phyloP scores from a whole-genome alignment of 148 eudicot species.

The Fagopyrum esculentum region DNA sequence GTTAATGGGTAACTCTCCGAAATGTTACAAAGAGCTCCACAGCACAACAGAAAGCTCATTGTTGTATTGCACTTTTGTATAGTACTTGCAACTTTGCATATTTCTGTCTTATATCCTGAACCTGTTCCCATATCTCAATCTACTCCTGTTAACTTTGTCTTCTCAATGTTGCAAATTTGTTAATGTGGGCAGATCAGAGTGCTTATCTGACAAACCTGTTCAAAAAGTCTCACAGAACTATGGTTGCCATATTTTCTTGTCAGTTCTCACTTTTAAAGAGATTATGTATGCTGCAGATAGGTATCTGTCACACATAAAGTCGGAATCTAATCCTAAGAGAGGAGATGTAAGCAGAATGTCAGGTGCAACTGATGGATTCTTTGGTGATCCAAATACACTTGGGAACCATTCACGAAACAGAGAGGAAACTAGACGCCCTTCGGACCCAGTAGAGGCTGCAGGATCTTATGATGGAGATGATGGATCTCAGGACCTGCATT shows the following conservation, averaged over 20 bases:
- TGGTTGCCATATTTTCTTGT: slow-evolving; percentile 10
- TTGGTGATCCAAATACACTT: slow-evolving; percentile 37
- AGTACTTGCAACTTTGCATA: background rate
- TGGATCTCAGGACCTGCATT: slow-evolving; percentile 28
- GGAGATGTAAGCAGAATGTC: slow-evolving; percentile 49
- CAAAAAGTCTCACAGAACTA: background rate
- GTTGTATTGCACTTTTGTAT: background rate
- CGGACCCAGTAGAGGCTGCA: slow-evolving; percentile 37
- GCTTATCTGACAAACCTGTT: background rate
- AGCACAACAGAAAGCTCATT: background rate
- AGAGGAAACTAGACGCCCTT: slow-evolving; percentile 35
- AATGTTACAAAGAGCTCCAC: background rate
- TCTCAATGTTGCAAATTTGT: background rate
- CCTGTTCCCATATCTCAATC: background rate
- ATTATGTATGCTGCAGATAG: slow-evolving; percentile 46
- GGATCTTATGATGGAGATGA: slow-evolving; percentile 18
- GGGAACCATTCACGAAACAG: slow-evolving; percentile 35
- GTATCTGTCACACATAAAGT: slow-evolving; percentile 49
- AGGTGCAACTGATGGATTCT: slow-evolving; percentile 39
- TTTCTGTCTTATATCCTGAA: background rate
- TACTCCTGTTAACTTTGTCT: background rate
- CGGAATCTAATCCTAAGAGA: slow-evolving; percentile 37
- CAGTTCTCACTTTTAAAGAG: slow-evolving; percentile 14
- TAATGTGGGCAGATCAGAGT: background rate
- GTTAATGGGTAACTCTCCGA: background rate